phyloP scores from a whole-genome alignment of 306 rosid genomes.

The Fragaria vesca region DNA sequence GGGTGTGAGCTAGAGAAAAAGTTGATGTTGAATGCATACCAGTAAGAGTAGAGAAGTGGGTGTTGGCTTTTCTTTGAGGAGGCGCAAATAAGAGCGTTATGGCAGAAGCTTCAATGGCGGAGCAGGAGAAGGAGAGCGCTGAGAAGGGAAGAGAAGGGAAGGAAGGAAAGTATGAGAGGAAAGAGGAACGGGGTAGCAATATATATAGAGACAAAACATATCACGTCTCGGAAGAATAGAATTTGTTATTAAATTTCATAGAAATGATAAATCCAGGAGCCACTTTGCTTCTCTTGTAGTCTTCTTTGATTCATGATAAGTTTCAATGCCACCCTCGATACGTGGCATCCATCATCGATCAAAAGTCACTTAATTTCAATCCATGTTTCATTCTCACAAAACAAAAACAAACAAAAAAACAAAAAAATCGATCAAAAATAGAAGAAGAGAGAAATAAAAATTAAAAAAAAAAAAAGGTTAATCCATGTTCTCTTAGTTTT shows the following conservation, averaged over 20 bases:
- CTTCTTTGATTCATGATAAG: not conserved
- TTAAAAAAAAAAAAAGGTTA: too few relatives aligned
- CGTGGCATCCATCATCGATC: conserved; percentile 3
- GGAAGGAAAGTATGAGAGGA: conserved; percentile 5
- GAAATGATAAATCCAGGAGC: not conserved
- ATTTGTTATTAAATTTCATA: not conserved
- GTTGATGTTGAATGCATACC: conserved; percentile 24
- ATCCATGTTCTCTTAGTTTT: too few relatives aligned
- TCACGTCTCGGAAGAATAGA: not conserved
- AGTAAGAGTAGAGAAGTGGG: not conserved
- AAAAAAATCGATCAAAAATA: too few relatives aligned
- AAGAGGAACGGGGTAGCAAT: not conserved
- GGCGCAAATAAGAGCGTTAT: conserved; percentile 8
- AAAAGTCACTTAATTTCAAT: too few relatives aligned
- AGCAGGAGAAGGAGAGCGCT: not conserved
- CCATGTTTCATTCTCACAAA: not conserved
- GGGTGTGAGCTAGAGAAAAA: not conserved
- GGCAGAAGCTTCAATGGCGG: conserved; percentile 29
- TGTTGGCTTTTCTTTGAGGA: not conserved
- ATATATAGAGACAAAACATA: conserved; percentile 18
- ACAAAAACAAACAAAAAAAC: too few relatives aligned
- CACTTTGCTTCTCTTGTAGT: not conserved
- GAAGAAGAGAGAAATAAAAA: too few relatives aligned
- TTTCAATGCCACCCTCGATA: not conserved
- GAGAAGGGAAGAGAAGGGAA: not conserved